Conservation (phyloP, 331 rosid species). For the Quercus phellos region DNA sequence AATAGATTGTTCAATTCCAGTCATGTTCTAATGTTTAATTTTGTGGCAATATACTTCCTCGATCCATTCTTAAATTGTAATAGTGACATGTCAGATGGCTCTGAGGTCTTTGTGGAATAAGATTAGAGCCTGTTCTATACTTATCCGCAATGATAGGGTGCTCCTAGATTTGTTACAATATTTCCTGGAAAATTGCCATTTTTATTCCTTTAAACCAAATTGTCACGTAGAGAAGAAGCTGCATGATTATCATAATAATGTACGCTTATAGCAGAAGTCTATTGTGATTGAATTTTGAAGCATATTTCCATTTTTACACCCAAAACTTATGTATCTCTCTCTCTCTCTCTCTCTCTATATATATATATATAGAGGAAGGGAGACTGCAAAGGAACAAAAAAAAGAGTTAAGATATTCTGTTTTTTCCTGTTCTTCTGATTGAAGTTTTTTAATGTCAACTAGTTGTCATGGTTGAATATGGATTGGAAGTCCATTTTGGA, state of each 20-base stretch:
- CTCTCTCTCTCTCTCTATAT: too few relatives aligned
- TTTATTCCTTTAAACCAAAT: not conserved
- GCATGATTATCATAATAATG: not conserved
- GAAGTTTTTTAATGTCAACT: conserved; percentile 22
- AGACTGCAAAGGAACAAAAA: not conserved
- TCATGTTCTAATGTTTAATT: not conserved
- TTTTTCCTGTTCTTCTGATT: conserved; percentile 20
- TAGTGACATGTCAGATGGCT: not conserved
- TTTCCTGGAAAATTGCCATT: not conserved
- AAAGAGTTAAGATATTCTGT: not conserved
- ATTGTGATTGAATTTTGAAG: not conserved
- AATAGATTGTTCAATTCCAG: not conserved
- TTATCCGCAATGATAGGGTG: not conserved
- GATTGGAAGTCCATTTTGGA: conserved; percentile 79
- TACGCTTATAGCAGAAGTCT: not conserved
- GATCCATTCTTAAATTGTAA: not conserved
- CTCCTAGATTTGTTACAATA: not conserved
- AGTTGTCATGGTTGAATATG: conserved; percentile 69
- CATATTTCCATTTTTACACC: not conserved
- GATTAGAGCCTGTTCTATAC: not conserved
- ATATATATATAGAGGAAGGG: too few relatives aligned
- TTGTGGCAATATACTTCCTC: not conserved
- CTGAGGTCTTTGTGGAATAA: not conserved
- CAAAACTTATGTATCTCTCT: not conserved
- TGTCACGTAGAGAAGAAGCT: not conserved